Evolutionary conservation across 1,284 basidiomycete genomes (phyloP).

Genomic region (Salmacisia buchloeana): DNA sequence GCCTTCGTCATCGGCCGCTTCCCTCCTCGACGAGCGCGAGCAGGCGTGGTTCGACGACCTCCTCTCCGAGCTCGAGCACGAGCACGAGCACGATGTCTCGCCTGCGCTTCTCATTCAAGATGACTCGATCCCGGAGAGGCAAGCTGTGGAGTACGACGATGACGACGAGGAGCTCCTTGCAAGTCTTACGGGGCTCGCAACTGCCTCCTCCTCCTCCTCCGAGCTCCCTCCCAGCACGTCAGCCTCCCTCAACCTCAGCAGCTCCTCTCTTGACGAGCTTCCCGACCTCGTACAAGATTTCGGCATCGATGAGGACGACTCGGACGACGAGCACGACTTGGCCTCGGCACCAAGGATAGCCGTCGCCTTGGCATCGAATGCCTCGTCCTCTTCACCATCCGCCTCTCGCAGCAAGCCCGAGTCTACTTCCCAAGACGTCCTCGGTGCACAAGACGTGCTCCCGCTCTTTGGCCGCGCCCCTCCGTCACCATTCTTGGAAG

Average conservation of each 20-base stretch:
- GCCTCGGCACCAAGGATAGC: too few species aligned
- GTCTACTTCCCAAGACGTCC: too few species aligned
- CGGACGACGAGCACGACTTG: not conserved
- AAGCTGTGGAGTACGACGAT: not conserved
- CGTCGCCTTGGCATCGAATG: too few species aligned
- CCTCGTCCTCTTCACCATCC: not conserved
- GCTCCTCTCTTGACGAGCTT: not conserved
- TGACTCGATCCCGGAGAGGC: not conserved
- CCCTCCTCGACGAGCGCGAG: not conserved
- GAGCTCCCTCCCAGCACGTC: not conserved
- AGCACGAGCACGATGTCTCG: not conserved
- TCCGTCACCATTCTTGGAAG: too few species aligned
- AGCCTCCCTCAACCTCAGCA: not conserved
- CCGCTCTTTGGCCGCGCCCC: too few species aligned
- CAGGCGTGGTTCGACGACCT: constrained; percentile 7
- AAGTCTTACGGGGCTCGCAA: too few species aligned
- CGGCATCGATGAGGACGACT: not conserved
- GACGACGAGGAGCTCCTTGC: not conserved
- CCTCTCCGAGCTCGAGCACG: not conserved
- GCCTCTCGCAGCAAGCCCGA: too few species aligned
- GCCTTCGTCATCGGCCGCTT: not conserved
- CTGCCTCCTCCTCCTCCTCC: not conserved
- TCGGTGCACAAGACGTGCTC: too few species aligned
- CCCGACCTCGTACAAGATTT: not conserved
- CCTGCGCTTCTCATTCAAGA: too few species aligned